Evolutionary conservation across 2,329 filamentous ascomycete species (phyloP).

Genomic region (Fusarium illudens): DNA sequence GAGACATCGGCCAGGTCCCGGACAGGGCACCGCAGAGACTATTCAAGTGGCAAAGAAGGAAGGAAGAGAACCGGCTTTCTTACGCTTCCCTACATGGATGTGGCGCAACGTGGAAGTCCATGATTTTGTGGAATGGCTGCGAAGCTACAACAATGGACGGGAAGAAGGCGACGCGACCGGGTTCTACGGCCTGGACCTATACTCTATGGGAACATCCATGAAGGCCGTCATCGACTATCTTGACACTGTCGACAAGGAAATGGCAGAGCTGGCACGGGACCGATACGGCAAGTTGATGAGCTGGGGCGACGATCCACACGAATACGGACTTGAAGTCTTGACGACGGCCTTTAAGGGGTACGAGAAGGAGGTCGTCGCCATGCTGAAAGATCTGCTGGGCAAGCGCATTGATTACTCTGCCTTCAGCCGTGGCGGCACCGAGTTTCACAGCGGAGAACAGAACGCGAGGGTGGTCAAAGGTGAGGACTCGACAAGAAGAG

Average conservation of each 20-base stretch:
- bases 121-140: conserved; percentile 27
- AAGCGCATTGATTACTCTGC: conserved; percentile 19
- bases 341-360: conserved; percentile 17
- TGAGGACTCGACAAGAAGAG: not conserved
- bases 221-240: conserved; percentile 24
- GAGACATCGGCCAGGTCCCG: conserved; percentile 7
- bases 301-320: conserved; percentile 22
- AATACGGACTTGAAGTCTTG: conserved; percentile 27
- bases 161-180: conserved; percentile 4
- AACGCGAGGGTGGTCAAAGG: conserved; percentile 27
- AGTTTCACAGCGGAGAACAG: conserved; percentile 25
- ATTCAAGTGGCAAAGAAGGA: conserved; percentile 11
- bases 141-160: conserved; percentile 14
- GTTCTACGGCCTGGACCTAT: conserved; percentile 24
- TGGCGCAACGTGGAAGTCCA: conserved; percentile 30
- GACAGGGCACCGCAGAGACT: conserved; percentile 16
- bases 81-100: conserved; percentile 26
- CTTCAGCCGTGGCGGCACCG: conserved; percentile 1
- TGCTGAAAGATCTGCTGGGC: conserved; percentile 14
- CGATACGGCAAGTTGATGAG: conserved; percentile 18
- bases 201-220: conserved; percentile 26
- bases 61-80: conserved; percentile 16
- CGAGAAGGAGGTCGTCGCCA: conserved; percentile 13
- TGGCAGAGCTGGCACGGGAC: conserved; percentile 21
- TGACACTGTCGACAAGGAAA: conserved; percentile 23